Evolutionary conservation across 129 eudicot genomes (phyloP).

Genomic region (Helianthus tuberosus): DNA sequence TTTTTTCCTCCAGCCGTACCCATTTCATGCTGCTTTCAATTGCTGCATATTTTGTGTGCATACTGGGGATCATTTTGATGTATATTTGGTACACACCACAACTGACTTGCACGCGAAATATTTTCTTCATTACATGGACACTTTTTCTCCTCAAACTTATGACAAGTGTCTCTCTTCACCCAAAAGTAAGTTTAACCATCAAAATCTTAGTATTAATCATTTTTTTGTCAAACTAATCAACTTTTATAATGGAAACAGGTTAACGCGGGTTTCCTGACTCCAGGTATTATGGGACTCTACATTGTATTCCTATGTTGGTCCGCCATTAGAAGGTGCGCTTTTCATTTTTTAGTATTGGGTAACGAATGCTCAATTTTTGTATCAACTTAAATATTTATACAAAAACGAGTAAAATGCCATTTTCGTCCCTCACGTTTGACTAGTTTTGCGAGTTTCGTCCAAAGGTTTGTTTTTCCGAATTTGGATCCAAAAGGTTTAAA

Average conservation of each 20-base stretch:
- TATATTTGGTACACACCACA: constrained; percentile 83
- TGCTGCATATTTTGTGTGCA: constrained; percentile 61
- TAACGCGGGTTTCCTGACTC: constrained; percentile 66
- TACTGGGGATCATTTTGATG: constrained; percentile 73
- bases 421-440: too few relatives aligned
- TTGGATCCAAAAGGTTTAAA: too few relatives aligned
- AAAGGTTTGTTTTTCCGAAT: too few relatives aligned
- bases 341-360: not conserved
- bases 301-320: constrained; percentile 89
- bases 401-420: too few relatives aligned
- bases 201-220: constrained; percentile 4
- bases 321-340: constrained; percentile 70
- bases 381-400: not conserved
- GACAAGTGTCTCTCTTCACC: constrained; percentile 80
- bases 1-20: constrained; percentile 51
- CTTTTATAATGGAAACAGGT: constrained; percentile 43
- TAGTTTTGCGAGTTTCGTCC: too few relatives aligned
- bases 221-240: not conserved
- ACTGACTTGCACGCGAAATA: constrained; percentile 65
- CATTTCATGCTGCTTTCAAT: constrained; percentile 65
- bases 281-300: constrained; percentile 84
- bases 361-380: too few relatives aligned
- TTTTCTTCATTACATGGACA: constrained; percentile 74
- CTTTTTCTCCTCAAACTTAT: constrained; percentile 74
- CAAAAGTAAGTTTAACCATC: constrained; percentile 44